Evolutionary conservation across 176 grass and related monocot species (phyloP).

Genomic region (Hsuehochloa calcarea): DNA sequence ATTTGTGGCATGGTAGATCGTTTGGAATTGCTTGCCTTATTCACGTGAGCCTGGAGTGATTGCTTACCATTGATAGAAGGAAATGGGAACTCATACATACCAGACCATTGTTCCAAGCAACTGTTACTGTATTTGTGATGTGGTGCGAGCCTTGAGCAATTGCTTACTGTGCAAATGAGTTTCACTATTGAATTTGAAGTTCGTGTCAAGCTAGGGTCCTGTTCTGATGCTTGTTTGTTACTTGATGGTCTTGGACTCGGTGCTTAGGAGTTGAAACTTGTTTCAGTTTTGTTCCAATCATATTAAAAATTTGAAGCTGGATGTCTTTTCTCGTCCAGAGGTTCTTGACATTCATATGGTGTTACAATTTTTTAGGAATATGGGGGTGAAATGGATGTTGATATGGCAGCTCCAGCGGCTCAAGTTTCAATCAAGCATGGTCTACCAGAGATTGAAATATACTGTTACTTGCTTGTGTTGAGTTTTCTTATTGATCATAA

Average conservation of each 20-base stretch:
- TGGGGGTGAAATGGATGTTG: slow-evolving; percentile 78
- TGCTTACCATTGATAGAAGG: background rate
- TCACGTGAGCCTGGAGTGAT: background rate
- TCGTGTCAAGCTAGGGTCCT: background rate
- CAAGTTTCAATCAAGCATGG: slow-evolving; percentile 62
- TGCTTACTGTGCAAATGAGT: background rate
- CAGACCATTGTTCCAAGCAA: background rate
- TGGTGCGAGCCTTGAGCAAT: background rate
- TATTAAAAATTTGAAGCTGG: background rate
- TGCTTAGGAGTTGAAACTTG: background rate
- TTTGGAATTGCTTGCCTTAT: background rate
- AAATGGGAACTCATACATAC: background rate
- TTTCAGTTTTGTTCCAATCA: background rate
- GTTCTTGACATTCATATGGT: background rate
- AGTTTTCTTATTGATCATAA: slow-evolving; percentile 79
- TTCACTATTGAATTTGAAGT: background rate
- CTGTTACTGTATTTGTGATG: background rate
- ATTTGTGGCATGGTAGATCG: background rate
- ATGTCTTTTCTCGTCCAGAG: background rate
- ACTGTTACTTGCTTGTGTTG: slow-evolving; percentile 81
- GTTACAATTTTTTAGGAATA: slow-evolving; percentile 48
- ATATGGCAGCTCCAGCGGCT: slow-evolving; percentile 30
- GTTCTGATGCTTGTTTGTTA: background rate
- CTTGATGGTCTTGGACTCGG: background rate
- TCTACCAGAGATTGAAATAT: slow-evolving; percentile 75